Percentiles rank a stretch among this genome's conserved stretches.
phyloP scores from a whole-genome alignment of 2,329 filamentous ascomycete genomes.

The Claviceps pazoutovae region DNA sequence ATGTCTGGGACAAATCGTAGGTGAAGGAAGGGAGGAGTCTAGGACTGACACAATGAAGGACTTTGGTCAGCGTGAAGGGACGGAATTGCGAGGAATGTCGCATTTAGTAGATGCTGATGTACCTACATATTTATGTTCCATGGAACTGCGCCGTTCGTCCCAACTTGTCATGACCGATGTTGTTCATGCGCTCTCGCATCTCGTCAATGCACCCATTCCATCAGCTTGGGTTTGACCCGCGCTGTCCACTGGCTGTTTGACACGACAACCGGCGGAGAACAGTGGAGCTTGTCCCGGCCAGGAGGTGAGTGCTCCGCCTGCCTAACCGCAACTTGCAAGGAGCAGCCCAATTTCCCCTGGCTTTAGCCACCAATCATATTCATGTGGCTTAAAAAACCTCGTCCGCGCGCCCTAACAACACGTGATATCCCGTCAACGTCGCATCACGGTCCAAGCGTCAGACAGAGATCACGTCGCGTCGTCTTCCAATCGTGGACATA shows the following conservation, averaged over 20 bases:
- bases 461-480: not conserved
- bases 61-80: no score
- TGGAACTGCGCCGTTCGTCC: no score
- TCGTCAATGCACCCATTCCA: not conserved
- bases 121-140: no score
- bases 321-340: not conserved
- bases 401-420: constrained; percentile 7
- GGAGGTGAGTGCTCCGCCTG: not conserved
- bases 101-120: no score
- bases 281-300: not conserved
- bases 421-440: constrained; percentile 20
- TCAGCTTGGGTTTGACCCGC: constrained; percentile 1
- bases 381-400: not conserved
- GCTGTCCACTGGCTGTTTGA: constrained; percentile 5
- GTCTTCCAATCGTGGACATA: not conserved
- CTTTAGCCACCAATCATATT: constrained; percentile 13
- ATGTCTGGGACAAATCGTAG: not conserved
- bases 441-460: constrained; percentile 5
- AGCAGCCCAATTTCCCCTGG: constrained; percentile 14
- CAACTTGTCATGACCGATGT: no score
- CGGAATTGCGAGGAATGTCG: no score
- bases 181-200: not conserved
- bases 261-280: constrained; percentile 11
- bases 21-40: no score
- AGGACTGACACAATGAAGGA: no score